Conservation (phyloP, 306 rosid genomes). For the Prunus fruticosa region DNA sequence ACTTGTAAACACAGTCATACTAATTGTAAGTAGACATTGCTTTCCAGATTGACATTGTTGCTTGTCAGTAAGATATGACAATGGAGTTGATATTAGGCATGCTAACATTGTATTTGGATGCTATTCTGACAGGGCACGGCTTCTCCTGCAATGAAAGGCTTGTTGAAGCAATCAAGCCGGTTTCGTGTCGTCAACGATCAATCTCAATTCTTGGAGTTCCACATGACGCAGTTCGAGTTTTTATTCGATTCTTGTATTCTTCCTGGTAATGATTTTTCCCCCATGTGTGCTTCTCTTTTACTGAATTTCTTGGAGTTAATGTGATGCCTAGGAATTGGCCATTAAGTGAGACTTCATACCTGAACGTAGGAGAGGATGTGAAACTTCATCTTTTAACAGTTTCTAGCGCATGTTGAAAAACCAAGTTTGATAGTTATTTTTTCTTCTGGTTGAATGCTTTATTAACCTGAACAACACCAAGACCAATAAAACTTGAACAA, state of each 20-base stretch:
- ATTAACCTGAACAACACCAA: not conserved
- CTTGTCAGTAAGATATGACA: not conserved
- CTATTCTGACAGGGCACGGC: conserved; percentile 56
- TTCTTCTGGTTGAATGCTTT: not conserved
- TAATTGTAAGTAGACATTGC: not conserved
- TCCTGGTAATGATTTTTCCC: conserved; percentile 44
- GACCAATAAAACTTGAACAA: not conserved
- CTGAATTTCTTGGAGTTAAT: conserved; percentile 12
- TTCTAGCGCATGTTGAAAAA: not conserved
- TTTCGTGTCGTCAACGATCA: conserved; percentile 23
- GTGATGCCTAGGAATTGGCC: not conserved
- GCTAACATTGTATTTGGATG: not conserved
- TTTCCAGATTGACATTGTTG: not conserved
- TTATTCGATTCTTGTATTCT: conserved; percentile 73
- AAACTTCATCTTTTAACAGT: not conserved
- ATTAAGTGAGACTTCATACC: not conserved
- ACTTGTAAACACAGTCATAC: not conserved
- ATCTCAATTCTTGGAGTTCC: conserved; percentile 74
- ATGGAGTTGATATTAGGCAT: not conserved
- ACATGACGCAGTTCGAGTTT: conserved; percentile 65
- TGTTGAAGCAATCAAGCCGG: conserved; percentile 47
- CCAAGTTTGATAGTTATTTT: not conserved
- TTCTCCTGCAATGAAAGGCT: conserved; percentile 65
- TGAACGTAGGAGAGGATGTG: not conserved
- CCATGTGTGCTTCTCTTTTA: not conserved